Evolutionary conservation across 1,139 yeast genomes (phyloP).

Genomic region (Kodamaea anthophila): DNA sequence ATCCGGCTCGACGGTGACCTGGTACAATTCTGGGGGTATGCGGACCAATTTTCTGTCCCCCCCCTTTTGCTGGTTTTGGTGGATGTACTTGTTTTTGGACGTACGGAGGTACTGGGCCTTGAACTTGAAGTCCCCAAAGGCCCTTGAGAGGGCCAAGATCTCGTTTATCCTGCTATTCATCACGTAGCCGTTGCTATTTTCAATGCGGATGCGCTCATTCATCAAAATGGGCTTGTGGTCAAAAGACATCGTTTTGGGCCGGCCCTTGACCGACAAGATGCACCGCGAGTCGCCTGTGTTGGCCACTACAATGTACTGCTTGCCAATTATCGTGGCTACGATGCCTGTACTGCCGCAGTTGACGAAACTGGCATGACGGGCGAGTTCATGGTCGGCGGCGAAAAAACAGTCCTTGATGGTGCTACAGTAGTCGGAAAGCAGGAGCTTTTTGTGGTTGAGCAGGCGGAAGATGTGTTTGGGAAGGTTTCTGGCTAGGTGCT

Average conservation of each 20-base stretch:
- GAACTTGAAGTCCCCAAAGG: slow-evolving; percentile 72
- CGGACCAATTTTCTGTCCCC: slow-evolving; percentile 14
- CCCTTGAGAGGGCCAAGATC: slow-evolving; percentile 64
- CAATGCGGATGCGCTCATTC: slow-evolving; percentile 71
- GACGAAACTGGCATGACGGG: slow-evolving; percentile 31
- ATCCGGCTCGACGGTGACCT: slow-evolving; percentile 70
- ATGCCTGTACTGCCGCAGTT: slow-evolving; percentile 70
- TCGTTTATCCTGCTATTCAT: slow-evolving; percentile 67
- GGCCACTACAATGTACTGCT: slow-evolving; percentile 48
- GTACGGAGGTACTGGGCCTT: slow-evolving; percentile 40
- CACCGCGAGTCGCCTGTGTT: slow-evolving; percentile 76
- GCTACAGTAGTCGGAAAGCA: slow-evolving; percentile 14
- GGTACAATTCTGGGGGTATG: slow-evolving; percentile 39
- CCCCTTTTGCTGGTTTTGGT: slow-evolving; percentile 11
- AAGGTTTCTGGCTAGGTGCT: slow-evolving; percentile 44
- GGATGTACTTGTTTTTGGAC: slow-evolving; percentile 26
- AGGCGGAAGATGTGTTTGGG: slow-evolving; percentile 27
- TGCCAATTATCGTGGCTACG: slow-evolving; percentile 46
- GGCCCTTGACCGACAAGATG: slow-evolving; percentile 47
- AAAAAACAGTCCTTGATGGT: slow-evolving; percentile 52
- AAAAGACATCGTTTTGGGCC: slow-evolving; percentile 57
- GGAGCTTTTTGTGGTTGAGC: slow-evolving; percentile 15
- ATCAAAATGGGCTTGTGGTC: slow-evolving; percentile 74
- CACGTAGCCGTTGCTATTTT: slow-evolving; percentile 69
- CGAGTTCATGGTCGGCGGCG: slow-evolving; percentile 50